A percentile compares a stretch with the other conserved stretches of the same genome.
These are phyloP conservation scores for Globisporangium takayamanum DNA, from an alignment of 352 stramenopile species.

Conservation along the genomic window DNA sequence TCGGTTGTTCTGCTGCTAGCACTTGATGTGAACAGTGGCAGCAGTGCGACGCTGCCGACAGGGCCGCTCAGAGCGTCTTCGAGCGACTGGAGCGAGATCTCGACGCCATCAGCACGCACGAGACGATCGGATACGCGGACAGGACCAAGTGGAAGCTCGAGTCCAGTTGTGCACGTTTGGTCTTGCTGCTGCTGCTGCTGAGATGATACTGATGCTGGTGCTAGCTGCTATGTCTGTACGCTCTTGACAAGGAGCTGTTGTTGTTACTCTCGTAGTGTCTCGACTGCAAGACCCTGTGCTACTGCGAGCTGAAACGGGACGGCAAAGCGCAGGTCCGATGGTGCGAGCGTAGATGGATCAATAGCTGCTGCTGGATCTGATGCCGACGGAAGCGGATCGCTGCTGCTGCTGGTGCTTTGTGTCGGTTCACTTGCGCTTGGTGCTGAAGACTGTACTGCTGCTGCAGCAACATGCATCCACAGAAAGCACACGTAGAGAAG, in stretches of 20 bases:
- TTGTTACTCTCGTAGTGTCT: neutral
- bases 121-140: slow-evolving; percentile 37
- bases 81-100: slow-evolving; percentile 36
- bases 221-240: neutral
- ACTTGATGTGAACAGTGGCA: slow-evolving; percentile 40
- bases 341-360: neutral
- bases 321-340: slow-evolving; percentile 6
- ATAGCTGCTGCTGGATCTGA: neutral
- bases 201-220: neutral
- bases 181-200: neutral
- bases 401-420: too few relatives aligned
- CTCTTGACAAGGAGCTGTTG: slow-evolving; percentile 8
- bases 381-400: neutral
- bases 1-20: neutral
- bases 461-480: too few relatives aligned
- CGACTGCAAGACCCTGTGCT: slow-evolving; percentile 7
- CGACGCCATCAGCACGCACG: slow-evolving; percentile 36
- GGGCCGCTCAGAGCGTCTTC: slow-evolving; percentile 37
- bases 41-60: slow-evolving; percentile 29
- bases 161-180: neutral
- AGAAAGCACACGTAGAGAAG: too few relatives aligned
- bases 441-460: too few relatives aligned
- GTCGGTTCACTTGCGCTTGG: too few relatives aligned
- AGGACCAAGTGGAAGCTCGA: neutral
- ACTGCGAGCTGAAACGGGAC: slow-evolving; percentile 7